Evolutionary conservation across 2,329 filamentous ascomycete genomes (phyloP).

Genomic region (Colletotrichum phormii): DNA sequence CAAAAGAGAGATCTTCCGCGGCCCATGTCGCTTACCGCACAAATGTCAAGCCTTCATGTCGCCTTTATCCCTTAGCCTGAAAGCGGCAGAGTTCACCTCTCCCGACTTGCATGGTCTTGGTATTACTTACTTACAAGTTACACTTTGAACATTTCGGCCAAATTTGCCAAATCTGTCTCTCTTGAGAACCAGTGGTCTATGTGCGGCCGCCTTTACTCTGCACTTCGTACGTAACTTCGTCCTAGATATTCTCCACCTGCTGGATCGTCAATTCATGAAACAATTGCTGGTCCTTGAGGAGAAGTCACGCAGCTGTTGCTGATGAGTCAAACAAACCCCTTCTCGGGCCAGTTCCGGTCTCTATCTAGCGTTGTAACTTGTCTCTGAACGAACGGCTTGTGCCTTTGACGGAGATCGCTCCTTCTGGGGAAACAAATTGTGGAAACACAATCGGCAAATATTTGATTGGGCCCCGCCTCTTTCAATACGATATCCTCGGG

Average conservation of each 20-base stretch:
- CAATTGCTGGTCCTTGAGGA: background rate
- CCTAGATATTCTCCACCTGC: slow-evolving; percentile 8
- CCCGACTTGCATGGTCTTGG: background rate
- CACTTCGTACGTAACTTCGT: background rate
- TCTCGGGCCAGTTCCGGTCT: background rate
- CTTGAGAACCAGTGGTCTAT: background rate
- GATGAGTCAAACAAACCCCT: background rate
- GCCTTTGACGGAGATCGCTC: slow-evolving; percentile 3
- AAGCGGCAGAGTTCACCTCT: background rate
- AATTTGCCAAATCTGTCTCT: background rate
- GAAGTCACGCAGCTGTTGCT: background rate
- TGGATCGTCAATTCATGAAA: slow-evolving; percentile 10
- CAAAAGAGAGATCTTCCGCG: slow-evolving; percentile 25
- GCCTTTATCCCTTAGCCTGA: slow-evolving; percentile 24
- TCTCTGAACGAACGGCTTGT: background rate
- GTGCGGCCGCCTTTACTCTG: background rate
- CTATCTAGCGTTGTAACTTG: background rate
- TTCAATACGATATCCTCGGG: slow-evolving; percentile 13
- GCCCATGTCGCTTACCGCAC: slow-evolving; percentile 13
- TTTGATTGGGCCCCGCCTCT: slow-evolving; percentile 24
- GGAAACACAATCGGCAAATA: slow-evolving; percentile 25
- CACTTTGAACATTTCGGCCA: slow-evolving; percentile 6
- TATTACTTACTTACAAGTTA: no score
- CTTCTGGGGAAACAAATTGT: background rate
- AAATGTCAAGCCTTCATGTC: slow-evolving; percentile 10